A percentile compares a stretch with the other conserved stretches of the same genome.
These are phyloP conservation scores for Paraglomus brasilianum DNA, from an alignment of 192 early-diverging fungal species.

Conservation along the genomic window DNA sequence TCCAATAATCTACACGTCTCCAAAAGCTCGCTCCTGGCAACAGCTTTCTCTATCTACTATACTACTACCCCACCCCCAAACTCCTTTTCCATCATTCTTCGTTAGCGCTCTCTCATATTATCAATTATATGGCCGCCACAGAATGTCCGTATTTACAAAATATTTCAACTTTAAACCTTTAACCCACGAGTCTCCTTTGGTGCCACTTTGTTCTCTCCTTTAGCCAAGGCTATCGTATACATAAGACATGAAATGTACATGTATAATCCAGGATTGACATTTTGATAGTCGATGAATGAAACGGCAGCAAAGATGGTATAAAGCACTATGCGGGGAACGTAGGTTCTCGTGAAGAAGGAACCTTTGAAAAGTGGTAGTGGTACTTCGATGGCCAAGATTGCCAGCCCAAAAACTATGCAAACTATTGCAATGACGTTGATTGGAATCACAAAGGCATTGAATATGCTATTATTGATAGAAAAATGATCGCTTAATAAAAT, in stretches of 20 bases:
- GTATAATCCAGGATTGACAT: constrained; percentile 28
- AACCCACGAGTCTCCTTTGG: neutral
- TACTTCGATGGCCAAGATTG: constrained; percentile 17
- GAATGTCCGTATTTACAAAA: too few relatives aligned
- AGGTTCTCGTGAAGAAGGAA: neutral
- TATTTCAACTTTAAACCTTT: neutral
- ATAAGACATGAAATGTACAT: constrained; percentile 4
- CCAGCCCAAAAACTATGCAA: constrained; percentile 2
- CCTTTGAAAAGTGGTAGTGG: constrained; percentile 4
- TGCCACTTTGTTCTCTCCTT: constrained; percentile 4
- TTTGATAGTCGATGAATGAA: constrained; percentile 30
- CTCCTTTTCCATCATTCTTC: too few relatives aligned
- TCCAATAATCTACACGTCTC: too few relatives aligned
- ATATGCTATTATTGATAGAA: neutral
- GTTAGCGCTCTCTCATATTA: too few relatives aligned
- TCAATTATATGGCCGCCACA: too few relatives aligned
- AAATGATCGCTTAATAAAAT: neutral
- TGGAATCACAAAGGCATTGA: constrained; percentile 13
- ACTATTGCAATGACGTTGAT: constrained; percentile 4
- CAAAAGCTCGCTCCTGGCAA: too few relatives aligned
- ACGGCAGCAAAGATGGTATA: neutral
- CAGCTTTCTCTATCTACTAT: too few relatives aligned
- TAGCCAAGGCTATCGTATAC: neutral
- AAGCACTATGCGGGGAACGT: neutral
- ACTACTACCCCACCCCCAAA: too few relatives aligned